phyloP scores from a whole-genome alignment of 2,329 filamentous ascomycete species.

The Exophiala calicioides region DNA sequence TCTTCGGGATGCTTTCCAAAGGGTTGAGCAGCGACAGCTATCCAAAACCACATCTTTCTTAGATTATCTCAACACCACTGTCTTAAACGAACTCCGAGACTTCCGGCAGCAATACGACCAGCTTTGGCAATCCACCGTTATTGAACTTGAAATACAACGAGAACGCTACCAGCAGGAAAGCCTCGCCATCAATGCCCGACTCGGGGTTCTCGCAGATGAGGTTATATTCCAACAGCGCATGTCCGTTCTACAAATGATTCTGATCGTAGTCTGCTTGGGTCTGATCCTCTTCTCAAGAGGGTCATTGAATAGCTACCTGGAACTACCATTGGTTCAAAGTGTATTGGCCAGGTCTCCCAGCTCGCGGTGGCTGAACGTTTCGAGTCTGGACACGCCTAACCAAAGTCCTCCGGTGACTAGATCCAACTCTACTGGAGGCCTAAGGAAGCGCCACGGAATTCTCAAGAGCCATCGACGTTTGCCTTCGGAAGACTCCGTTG shows the following conservation, averaged over 20 bases:
- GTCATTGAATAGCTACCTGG: conserved; percentile 46
- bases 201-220: conserved; percentile 92
- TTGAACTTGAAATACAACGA: conserved; percentile 85
- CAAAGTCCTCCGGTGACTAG: conserved; percentile 19
- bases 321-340: conserved; percentile 49
- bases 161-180: conserved; percentile 83
- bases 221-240: conserved; percentile 82
- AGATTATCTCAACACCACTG: conserved; percentile 80
- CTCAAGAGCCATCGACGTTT: conserved; percentile 28
- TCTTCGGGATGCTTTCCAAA: conserved; percentile 80
- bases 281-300: conserved; percentile 74
- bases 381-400: conserved; percentile 20
- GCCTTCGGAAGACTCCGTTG: conserved; percentile 26
- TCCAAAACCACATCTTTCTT: conserved; percentile 81
- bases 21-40: conserved; percentile 84
- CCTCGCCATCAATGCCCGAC: conserved; percentile 73
- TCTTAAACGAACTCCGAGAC: conserved; percentile 74
- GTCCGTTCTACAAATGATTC: conserved; percentile 84
- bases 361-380: conserved; percentile 26
- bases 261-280: conserved; percentile 82
- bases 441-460: conserved; percentile 22
- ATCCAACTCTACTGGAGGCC: conserved; percentile 16
- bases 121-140: conserved; percentile 92
- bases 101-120: conserved; percentile 89
- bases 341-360: conserved; percentile 49